Percentiles rank a stretch among this genome's conserved stretches.
Evolutionary conservation across 306 rosid genomes (phyloP).

Genomic region (Prunus salicina): DNA sequence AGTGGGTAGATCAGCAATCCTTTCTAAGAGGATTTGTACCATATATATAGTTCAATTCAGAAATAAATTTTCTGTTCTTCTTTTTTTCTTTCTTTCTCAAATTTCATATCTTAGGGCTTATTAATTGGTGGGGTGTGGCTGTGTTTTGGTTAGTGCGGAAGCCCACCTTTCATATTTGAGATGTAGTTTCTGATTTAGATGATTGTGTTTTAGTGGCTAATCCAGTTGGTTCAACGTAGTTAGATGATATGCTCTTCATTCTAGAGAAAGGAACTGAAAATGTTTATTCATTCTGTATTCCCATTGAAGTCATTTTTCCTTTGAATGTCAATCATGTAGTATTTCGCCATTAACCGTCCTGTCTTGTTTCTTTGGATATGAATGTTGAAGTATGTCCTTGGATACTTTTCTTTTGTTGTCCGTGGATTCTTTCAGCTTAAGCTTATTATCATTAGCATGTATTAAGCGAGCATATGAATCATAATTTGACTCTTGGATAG

Average conservation of each 20-base stretch:
- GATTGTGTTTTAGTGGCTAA: slow-evolving; percentile 61
- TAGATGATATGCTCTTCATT: slow-evolving; percentile 51
- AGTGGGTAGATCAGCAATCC: slow-evolving; percentile 77
- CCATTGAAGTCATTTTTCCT: slow-evolving; percentile 19
- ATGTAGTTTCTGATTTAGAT: slow-evolving; percentile 72
- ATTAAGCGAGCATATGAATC: too few species aligned
- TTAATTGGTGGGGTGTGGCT: slow-evolving; percentile 69
- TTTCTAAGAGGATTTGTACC: slow-evolving; percentile 78
- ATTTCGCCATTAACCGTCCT: background rate
- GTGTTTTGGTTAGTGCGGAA: slow-evolving; percentile 81
- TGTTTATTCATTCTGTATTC: slow-evolving; percentile 43
- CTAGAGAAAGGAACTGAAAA: slow-evolving; percentile 46
- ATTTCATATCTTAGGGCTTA: slow-evolving; percentile 62
- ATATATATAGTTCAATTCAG: slow-evolving; percentile 92
- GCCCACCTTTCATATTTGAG: slow-evolving; percentile 79
- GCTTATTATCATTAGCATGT: too few species aligned
- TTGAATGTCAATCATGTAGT: background rate
- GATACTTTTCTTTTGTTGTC: background rate
- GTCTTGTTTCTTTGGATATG: background rate
- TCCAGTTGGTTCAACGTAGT: slow-evolving; percentile 53
- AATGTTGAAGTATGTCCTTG: background rate
- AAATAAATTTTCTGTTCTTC: slow-evolving; percentile 59
- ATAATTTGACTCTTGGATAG: too few species aligned
- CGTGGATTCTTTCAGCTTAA: too few species aligned
- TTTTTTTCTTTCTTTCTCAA: slow-evolving; percentile 13